Percentiles rank a stretch among this genome's conserved stretches.
These are phyloP conservation scores for Coniosporium uncinatum DNA, from an alignment of 2,329 filamentous ascomycete genomes.

Conservation along the genomic window DNA sequence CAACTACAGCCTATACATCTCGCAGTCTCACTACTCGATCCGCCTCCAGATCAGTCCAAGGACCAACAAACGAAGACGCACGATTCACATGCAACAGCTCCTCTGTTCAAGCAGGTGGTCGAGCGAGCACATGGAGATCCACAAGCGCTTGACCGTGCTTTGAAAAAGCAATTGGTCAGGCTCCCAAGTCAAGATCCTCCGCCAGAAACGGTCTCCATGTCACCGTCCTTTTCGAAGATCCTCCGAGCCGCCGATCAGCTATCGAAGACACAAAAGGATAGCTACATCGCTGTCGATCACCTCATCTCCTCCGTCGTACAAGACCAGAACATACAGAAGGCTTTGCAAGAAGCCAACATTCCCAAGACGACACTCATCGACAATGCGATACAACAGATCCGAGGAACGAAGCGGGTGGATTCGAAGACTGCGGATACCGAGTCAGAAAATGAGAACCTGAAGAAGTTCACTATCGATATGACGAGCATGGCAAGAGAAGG, in stretches of 20 bases:
- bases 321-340: slow-evolving; percentile 66
- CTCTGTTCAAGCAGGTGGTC: slow-evolving; percentile 93
- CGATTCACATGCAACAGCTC: slow-evolving; percentile 56
- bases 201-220: slow-evolving; percentile 80
- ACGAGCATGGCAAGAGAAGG: slow-evolving; percentile 93
- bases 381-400: slow-evolving; percentile 84
- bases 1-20: slow-evolving; percentile 90
- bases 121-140: slow-evolving; percentile 92
- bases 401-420: slow-evolving; percentile 89
- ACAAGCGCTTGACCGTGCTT: slow-evolving; percentile 78
- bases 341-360: slow-evolving; percentile 81
- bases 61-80: slow-evolving; percentile 68
- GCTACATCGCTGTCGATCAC: slow-evolving; percentile 91
- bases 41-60: slow-evolving; percentile 66
- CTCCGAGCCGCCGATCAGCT: slow-evolving; percentile 82
- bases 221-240: slow-evolving; percentile 76
- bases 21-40: slow-evolving; percentile 75
- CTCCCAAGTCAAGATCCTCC: slow-evolving; percentile 93
- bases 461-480: slow-evolving; percentile 99
- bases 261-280: slow-evolving; percentile 97
- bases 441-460: slow-evolving; percentile 88
- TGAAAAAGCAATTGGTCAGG: slow-evolving; percentile 90
- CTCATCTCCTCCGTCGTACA: slow-evolving; percentile 83
- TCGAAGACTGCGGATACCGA: slow-evolving; percentile 95
- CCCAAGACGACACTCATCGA: slow-evolving; percentile 89